Base-by-base conservation (phyloP, 2,329 filamentous ascomycete genomes). In the Pleurostoma richardsiae region DNA sequence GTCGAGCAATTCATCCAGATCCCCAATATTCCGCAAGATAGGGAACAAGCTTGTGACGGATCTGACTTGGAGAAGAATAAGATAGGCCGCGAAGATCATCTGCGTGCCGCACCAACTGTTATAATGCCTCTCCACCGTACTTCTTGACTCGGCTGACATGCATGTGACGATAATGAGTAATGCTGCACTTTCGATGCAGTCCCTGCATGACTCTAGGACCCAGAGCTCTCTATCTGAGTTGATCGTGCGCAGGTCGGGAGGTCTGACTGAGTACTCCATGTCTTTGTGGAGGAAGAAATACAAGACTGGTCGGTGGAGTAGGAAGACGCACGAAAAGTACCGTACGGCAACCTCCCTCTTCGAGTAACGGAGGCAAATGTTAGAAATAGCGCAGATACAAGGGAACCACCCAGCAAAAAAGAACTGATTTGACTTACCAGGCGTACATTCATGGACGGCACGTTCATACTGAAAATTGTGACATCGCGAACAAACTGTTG, bases 281-380 rank as follows among this genome's bases (percentile, higher is more conserved):
- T 48, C 46, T 29, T 40, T 44, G 30, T 48, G 46, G 36, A 48
- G 46, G 39, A 44, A 48, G 38, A 48, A 48, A 36, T 48, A 48
- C 19, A 48, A 31, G 11, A 48, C 46, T 26, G 46, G 46, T 19
- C 46, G 46, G 30, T 48, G 41, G 19, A 48, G 42, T 11, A 48
- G 46, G 39, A 48, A 48, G 19, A 39, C 36, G 46, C 46, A 48
- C 26, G 33, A 39, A 29, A 48, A 48, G 36, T 48, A 48, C 19
- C 46, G 46, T 8, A 48, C n/a, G 10, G 46, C 46, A n/a, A 48
- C n/a, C 31, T 48, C 46, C 27, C 42, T 44, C 46, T 48, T 10
- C 19, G 19, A 19, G 19, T 19, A 19, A 19, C 19, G 19, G 19
- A 19, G 19, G 19, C 19, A 19, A 19, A 19, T 19, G 19, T 19